These are phyloP conservation scores for Mortierella antarctica DNA, from an alignment of 192 early-diverging fungal genomes.

Conservation along the genomic window DNA sequence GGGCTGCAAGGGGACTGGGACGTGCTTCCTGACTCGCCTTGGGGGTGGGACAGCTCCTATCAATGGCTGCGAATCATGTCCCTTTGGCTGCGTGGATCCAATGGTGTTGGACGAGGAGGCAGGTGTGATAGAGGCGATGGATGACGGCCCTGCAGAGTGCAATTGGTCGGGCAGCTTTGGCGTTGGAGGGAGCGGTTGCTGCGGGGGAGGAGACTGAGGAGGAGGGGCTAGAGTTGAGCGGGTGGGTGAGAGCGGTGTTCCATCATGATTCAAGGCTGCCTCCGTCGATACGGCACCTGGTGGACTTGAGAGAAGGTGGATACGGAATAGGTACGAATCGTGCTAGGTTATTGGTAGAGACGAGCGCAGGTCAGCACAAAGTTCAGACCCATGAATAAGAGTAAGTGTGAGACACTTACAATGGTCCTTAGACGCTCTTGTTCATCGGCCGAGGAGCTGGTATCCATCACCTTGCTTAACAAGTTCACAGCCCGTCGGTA, in stretches of 20 bases:
- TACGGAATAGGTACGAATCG: constrained; percentile 46
- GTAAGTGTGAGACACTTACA: constrained; percentile 18
- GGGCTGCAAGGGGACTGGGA: constrained; percentile 37
- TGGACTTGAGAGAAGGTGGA: constrained; percentile 42
- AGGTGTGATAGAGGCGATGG: constrained; percentile 20
- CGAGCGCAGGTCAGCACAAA: neutral
- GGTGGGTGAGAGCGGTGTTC: constrained; percentile 12
- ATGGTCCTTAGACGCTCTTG: constrained; percentile 44
- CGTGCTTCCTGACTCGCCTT: constrained; percentile 36
- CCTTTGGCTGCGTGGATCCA: constrained; percentile 13
- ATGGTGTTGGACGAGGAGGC: constrained; percentile 22
- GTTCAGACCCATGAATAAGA: constrained; percentile 1
- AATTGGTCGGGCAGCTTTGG: constrained; percentile 7
- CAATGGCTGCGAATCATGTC: constrained; percentile 9
- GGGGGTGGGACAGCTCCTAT: constrained; percentile 15
- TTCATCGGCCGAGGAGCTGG: constrained; percentile 41
- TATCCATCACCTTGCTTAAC: constrained; percentile 43
- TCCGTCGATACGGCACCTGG: neutral
- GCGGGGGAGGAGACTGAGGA: constrained; percentile 21
- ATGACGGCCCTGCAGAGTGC: neutral
- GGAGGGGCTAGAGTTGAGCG: constrained; percentile 2
- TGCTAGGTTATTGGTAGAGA: constrained; percentile 16
- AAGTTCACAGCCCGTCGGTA: constrained; percentile 35
- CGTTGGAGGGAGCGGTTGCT: constrained; percentile 27
- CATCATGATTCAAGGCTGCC: too few species aligned